These are phyloP conservation scores for Wickerhamomyces sp. DNA, from an alignment of 1,139 yeast species.

Conservation along the genomic window DNA sequence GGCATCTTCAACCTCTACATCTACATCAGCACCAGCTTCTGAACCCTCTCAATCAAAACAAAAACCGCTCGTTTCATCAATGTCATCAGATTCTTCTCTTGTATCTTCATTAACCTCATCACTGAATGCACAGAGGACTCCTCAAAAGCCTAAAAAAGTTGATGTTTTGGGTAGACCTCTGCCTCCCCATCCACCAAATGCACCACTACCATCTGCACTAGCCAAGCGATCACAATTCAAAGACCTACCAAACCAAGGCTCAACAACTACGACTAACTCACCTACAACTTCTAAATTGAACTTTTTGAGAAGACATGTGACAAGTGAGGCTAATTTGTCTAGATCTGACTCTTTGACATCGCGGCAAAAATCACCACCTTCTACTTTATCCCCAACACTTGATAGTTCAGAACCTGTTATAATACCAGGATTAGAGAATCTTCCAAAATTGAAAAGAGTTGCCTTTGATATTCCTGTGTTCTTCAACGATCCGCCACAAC, in stretches of 20 bases:
- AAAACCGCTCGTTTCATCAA: neutral
- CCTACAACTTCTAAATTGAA: slow-evolving; percentile 13
- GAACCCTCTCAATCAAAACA: neutral
- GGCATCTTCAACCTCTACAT: neutral
- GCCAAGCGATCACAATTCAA: slow-evolving; percentile 25
- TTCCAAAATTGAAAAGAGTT: slow-evolving; percentile 55
- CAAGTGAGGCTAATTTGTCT: slow-evolving; percentile 6
- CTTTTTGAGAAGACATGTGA: slow-evolving; percentile 17
- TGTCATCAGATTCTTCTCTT: slow-evolving; percentile 1
- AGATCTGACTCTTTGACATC: slow-evolving; percentile 4
- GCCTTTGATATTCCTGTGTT: slow-evolving; percentile 71
- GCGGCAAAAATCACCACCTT: neutral
- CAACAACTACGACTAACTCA: slow-evolving; percentile 4
- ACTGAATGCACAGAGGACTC: slow-evolving; percentile 1
- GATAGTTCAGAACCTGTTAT: slow-evolving; percentile 10
- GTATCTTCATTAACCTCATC: slow-evolving; percentile 11
- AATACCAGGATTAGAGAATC: slow-evolving; percentile 36
- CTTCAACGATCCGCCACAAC: slow-evolving; percentile 69
- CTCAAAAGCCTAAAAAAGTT: slow-evolving; percentile 10
- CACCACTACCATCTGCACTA: slow-evolving; percentile 47
- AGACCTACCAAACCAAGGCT: slow-evolving; percentile 8
- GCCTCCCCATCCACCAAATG: slow-evolving; percentile 42
- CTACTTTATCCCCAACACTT: neutral
- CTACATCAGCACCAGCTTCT: no score
- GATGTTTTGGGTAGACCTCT: slow-evolving; percentile 37